Evolutionary conservation across 495 filamentous ascomycete species (phyloP).

Genomic region (Xylaria palmicola): DNA sequence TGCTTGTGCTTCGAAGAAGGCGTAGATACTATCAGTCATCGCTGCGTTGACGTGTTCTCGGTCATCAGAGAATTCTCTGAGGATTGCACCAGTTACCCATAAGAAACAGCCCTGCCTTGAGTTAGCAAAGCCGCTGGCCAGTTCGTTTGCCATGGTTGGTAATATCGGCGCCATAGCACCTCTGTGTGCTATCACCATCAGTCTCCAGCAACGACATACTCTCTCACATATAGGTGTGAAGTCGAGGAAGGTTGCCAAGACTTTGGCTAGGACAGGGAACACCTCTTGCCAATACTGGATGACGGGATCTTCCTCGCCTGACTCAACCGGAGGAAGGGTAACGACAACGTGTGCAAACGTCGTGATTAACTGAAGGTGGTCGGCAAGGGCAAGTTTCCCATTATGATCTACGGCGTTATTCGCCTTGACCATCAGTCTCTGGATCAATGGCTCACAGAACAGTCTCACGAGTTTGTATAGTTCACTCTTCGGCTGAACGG

Average conservation of each 20-base stretch:
- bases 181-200: conserved; percentile 93
- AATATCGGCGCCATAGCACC: conserved; percentile 84
- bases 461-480: conserved; percentile 82
- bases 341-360: conserved; percentile 79
- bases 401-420: conserved; percentile 80
- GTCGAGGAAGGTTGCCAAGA: conserved; percentile 79
- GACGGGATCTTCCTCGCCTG: conserved; percentile 76
- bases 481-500: conserved; percentile 76
- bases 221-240: conserved; percentile 89
- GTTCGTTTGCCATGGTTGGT: conserved; percentile 79
- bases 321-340: conserved; percentile 67
- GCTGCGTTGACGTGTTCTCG: conserved; percentile 74
- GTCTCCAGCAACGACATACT: conserved; percentile 90
- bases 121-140: conserved; percentile 77
- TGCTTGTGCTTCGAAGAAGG: conserved; percentile 91
- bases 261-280: conserved; percentile 77
- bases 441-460: conserved; percentile 90
- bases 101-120: conserved; percentile 95
- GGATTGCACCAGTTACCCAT: conserved; percentile 92
- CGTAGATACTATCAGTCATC: conserved; percentile 88
- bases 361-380: conserved; percentile 88
- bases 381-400: conserved; percentile 78
- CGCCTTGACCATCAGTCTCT: conserved; percentile 80
- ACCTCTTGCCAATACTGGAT: conserved; percentile 96
- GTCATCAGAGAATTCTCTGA: conserved; percentile 91